A percentile compares a stretch with the other conserved stretches of the same genome.
Conservation (phyloP, 768 basidiomycete genomes). For the Lactarius indigo region DNA sequence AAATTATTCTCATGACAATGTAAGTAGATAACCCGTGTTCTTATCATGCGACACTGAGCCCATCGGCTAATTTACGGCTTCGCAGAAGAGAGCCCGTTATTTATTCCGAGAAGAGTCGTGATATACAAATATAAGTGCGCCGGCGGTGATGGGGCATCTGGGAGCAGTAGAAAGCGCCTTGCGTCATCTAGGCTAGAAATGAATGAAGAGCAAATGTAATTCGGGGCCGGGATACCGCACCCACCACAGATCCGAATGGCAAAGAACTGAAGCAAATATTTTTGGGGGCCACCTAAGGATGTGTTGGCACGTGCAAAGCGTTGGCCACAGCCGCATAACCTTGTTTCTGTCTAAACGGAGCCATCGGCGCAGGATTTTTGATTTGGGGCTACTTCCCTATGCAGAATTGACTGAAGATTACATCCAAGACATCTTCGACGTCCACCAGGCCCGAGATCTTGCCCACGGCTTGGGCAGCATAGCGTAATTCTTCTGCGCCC, state of each 20-base stretch:
- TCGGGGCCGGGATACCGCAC: not conserved
- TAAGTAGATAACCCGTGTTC: not conserved
- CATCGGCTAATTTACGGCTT: not conserved
- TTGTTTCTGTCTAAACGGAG: not conserved
- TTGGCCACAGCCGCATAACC: not conserved
- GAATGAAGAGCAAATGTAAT: not conserved
- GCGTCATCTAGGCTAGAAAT: not conserved
- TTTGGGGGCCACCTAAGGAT: not conserved
- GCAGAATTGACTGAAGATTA: slow-evolving; percentile 83
- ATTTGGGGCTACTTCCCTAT: slow-evolving; percentile 17
- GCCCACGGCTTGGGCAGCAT: slow-evolving; percentile 81
- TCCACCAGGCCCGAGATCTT: slow-evolving; percentile 78
- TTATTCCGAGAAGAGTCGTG: not conserved
- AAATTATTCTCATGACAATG: slow-evolving; percentile 9
- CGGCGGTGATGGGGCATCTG: not conserved
- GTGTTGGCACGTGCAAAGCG: not conserved
- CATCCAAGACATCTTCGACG: slow-evolving; percentile 79
- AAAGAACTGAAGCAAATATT: slow-evolving; percentile 1
- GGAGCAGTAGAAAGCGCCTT: not conserved
- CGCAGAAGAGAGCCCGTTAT: slow-evolving; percentile 14
- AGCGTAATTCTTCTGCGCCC: slow-evolving; percentile 84
- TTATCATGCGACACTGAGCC: not conserved
- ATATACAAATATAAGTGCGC: not conserved
- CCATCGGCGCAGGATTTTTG: not conserved
- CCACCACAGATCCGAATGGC: slow-evolving; percentile 9